Base-by-base conservation (phyloP, 140 eudicot genomes). In the Cichorium intybus region DNA sequence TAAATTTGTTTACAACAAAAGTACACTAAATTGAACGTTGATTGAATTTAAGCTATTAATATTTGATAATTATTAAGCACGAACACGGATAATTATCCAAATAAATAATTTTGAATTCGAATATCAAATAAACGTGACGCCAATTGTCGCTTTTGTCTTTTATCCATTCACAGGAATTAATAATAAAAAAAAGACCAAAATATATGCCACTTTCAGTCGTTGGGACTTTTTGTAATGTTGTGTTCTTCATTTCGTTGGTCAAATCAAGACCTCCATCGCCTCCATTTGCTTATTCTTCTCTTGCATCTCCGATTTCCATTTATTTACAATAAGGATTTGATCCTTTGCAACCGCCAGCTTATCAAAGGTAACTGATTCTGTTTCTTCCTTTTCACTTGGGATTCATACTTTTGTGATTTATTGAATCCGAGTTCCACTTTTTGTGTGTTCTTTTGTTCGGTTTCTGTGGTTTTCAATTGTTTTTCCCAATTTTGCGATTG, bases 341-440 rank as follows among this genome's bases (percentile, higher is more conserved):
- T 68, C 65, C 28, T 4, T 43, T 53, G 27, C 34, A 45, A 9
- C 15, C 24, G 4, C 14, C 22, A 69, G 65, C 66, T 27, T 24
- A 45, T 56, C 18, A 26, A 4, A 69, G 74, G 74, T 69, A 68
- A 56, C 48, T 56, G 16, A 56, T 39, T 34, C 7, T 47, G 29
- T 17, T 27, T 58, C 57, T 47, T 6, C 14, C n/a, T n/a, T n/a
- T n/a, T n/a, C 18, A 20, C 65, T 18, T 50, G 24, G 21, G 7
- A 6, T 51, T 31, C 60, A 12, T 24, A 21, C 5, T 15, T 9
- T 60, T 43, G 37, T 56, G 24, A 45, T 31, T 6, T 34, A 17
- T 6, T 60, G 43, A 23, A 49, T 60, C 26, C 26, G 29, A 49
- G 51, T 48, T 71, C 43, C 34, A 58, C 58, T 3, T 20, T 55